Base-by-base conservation (phyloP, 768 basidiomycete species). In the Hygrocybe punicea region DNA sequence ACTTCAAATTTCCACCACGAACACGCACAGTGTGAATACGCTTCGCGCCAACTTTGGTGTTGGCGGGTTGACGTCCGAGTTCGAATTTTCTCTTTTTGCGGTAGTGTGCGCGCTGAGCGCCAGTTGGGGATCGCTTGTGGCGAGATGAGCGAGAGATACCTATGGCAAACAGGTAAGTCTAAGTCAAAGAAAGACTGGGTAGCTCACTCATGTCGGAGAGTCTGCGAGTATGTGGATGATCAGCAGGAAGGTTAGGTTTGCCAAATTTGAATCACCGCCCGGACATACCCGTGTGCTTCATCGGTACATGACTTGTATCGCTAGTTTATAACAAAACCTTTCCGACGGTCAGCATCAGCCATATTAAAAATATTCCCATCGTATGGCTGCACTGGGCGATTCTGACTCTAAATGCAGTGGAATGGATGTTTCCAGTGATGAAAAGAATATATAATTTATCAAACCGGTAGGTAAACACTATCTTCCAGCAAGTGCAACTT, bases 21-120 rank as follows among this genome's bases (percentile, higher is more conserved):
- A 89, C 87, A 69, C 97, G 91, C 62, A 99, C 94, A 55, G 85
- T 83, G 80, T 98, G 97, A 67, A 99, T 79, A 59, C 97, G 91
- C 81, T 98, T 98, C 55, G 87, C 69, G 51, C 97, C 95, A 63
- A 99, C 86, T 81, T 92, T 98, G 71, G 97, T 99, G 84, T 80
- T 93, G 65, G 97, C 97, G 57, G 97, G 81, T 74, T 98, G 97
- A 72, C 97, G 93, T 72, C 96, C 97, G 69, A 98, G 87, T 84
- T 99, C 97, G 78, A 98, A 98, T 81, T 98, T 98, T 88, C 97
- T 87, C 92, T 98, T 99, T 85, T 99, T 99, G 83, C 96, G 93
- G 81, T 94, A 96, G 79, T 89, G 86, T 67, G 93, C 86, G 67
- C 90, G 88, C 77, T 93, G 90, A 58, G 90, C 92, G 69, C 92